Evolutionary conservation across 305 asterid species (phyloP), one percentile per base, ranked within the genome.

Genomic region (Coffea humblotiana): DNA sequence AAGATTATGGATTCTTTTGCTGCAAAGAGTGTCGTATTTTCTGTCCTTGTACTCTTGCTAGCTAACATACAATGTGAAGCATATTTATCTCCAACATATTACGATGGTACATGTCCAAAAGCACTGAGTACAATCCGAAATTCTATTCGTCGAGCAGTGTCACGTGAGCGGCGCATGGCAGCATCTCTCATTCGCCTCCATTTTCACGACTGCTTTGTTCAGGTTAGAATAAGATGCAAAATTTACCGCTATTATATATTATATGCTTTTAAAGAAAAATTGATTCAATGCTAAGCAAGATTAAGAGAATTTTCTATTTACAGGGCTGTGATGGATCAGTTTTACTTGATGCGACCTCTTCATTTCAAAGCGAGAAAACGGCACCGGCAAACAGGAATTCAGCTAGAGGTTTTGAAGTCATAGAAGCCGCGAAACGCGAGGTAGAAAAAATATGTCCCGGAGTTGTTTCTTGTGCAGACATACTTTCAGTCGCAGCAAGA

Each of bases 381-480:
- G 90, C 90, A 0, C 0, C 72, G 29, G 90, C 97, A 0, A 92
- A 92, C 47, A 14, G 1, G 0, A 81, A 83, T 13, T 89, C 95
- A 0, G 88, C 8, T 0, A 88, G 97, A 77, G 91, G 93, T 0
- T 88, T 45, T n/a, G 13, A 58, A 6, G 90, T 87, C 27, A 82
- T 91, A 12, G 90, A 88, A 71, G 84, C 87, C 2, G 90, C 91
- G 45, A 90, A 91, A 83, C 58, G 78, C 5, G 90, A 75, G 0
- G 85, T 90, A 6, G 94, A 89, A 81, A 71, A 79, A 1, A 52
- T 90, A 61, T 61, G 32, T 10, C 40, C 9, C 35, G 8, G 67
- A 79, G 77, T 37, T 92, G 97, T 75, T 19, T 90, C 92, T 37
- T 90, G 94, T 67, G 92, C 92, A 0, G 94, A 90, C 15, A 32